phyloP scores from a whole-genome alignment of 2,329 filamentous ascomycete genomes.

The Didymosphaeria variabile region DNA sequence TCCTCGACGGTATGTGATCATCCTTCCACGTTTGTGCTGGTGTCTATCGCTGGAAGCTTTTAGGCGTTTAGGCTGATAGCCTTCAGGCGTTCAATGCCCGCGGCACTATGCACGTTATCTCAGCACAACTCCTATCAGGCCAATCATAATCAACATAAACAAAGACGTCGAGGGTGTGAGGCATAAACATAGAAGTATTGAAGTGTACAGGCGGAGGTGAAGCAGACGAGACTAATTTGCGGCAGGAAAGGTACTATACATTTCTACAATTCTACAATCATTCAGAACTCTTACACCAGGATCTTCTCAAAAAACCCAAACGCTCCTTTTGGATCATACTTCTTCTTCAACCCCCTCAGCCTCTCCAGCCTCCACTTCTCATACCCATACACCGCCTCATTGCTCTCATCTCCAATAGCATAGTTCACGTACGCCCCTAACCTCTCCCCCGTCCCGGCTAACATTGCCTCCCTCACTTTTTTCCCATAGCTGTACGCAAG shows the following conservation, averaged over 20 bases:
- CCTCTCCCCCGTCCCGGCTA: conserved; percentile 20
- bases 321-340: conserved; percentile 42
- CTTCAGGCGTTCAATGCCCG: background rate
- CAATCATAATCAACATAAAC: background rate
- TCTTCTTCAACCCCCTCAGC: conserved; percentile 41
- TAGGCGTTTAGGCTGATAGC: background rate
- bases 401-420: conserved; percentile 37
- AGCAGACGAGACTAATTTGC: too few relatives aligned
- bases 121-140: background rate
- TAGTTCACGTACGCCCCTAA: conserved; percentile 46
- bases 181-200: background rate
- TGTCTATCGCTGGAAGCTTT: background rate
- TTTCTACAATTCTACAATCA: too few relatives aligned
- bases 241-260: too few relatives aligned
- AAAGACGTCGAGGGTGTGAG: background rate
- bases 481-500: conserved; percentile 21
- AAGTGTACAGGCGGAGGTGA: background rate
- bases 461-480: conserved; percentile 21
- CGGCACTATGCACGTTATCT: background rate
- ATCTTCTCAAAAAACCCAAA: conserved; percentile 39
- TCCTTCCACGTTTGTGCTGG: background rate
- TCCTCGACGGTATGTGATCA: background rate
- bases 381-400: conserved; percentile 44
- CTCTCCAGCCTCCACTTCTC: conserved; percentile 45
- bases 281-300: background rate